Base-by-base conservation (phyloP, 495 filamentous ascomycete species). In the Wilcoxina mikolae region DNA sequence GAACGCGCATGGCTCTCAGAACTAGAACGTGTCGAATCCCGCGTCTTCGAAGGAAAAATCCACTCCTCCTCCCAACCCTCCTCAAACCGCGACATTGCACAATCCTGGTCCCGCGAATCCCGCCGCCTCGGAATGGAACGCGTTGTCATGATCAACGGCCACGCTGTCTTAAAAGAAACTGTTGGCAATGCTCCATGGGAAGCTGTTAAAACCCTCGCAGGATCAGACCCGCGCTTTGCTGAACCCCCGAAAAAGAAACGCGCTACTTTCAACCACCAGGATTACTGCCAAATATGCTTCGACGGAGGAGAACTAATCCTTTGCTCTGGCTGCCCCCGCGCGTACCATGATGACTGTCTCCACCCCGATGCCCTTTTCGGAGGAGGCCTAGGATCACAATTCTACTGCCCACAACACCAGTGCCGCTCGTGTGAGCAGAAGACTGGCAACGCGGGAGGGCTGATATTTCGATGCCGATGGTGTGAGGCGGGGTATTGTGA, bases 401-500 rank as follows among this genome's bases (percentile, higher is more conserved):
- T 78, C 50, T 68, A 68, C 39, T 84, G 80, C 55, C 68, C 78
- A 2, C 76, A 82, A 38, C 80, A 84, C 56, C 60, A 72, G 23
- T 84, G 80, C 55, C 60, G 48, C 3, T 69, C 74, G 23, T 84
- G 80, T 51, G 57, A 62, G 0, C 71, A 74, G 53, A 76, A 76
- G 55, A 78, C 78, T 0, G 63, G 7, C 1, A 72, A 79, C 39
- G 77, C 74, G 0, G 79, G 80, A 0, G 76, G 79, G 2, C 70
- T 84, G 59, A 66, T 84, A 2, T 79, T 74, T 60, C 69, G 74
- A 5, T 83, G 80, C 57, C 67, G 75, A 0, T 74, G 68, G 66
- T 84, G 80, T 58, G 70, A 74, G 49, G 57, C 61, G 0, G 78
- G 73, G 1, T 82, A 68, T 55, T 84, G 80, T 55, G 80, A 83